A percentile compares a stretch with the other conserved stretches of the same genome.
Conservation (phyloP, 2,329 filamentous ascomycete species). For the Paramyrothecium roridum region DNA sequence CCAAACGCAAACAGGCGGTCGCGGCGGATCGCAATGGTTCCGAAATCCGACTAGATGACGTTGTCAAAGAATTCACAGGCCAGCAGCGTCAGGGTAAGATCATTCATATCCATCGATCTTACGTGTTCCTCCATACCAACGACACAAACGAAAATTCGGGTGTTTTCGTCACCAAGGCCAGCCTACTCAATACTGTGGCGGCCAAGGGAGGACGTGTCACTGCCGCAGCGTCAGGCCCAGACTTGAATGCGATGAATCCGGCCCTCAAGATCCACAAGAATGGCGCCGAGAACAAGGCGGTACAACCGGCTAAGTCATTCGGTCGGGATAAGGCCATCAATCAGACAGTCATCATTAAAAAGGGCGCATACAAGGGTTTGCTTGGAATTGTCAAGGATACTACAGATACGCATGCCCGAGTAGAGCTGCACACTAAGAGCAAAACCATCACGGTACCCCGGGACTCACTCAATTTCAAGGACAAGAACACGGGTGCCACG, state of each 20-base stretch:
- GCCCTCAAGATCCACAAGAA: constrained; percentile 71
- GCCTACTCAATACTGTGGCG: constrained; percentile 85
- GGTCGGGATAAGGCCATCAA: constrained; percentile 81
- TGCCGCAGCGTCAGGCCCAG: constrained; percentile 59
- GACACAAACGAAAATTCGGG: constrained; percentile 81
- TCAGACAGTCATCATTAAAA: constrained; percentile 85
- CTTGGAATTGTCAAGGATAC: constrained; percentile 95
- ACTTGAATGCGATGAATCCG: constrained; percentile 89
- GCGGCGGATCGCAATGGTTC: constrained; percentile 91
- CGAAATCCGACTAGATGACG: constrained; percentile 88
- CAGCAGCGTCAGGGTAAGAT: constrained; percentile 86
- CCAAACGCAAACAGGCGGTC: constrained; percentile 77
- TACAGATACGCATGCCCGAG: constrained; percentile 78
- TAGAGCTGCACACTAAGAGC: constrained; percentile 92
- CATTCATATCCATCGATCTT: constrained; percentile 90
- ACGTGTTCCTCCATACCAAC: constrained; percentile 84
- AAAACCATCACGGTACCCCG: constrained; percentile 86
- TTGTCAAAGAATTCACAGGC: constrained; percentile 84
- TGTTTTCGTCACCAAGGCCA: constrained; percentile 82
- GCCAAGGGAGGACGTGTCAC: constrained; percentile 85
- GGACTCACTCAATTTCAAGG: constrained; percentile 78
- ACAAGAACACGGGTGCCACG: constrained; percentile 74
- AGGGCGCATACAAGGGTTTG: constrained; percentile 87
- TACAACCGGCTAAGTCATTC: constrained; percentile 70
- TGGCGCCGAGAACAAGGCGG: constrained; percentile 43